Evolutionary conservation across 176 grass and related monocot genomes (phyloP).

Genomic region (Rhynchospora breviuscula): DNA sequence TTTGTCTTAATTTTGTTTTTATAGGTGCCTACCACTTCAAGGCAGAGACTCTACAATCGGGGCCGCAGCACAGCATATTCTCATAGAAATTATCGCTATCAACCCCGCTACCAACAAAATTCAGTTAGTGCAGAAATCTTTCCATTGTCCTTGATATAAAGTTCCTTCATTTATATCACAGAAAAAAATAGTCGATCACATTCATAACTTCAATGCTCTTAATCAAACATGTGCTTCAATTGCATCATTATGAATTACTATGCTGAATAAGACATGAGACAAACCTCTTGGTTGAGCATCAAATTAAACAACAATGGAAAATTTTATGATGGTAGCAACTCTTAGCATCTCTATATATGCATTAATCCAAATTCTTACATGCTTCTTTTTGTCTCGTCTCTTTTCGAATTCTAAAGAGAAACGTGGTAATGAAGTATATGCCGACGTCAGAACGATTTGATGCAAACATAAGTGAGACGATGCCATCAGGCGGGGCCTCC

Average conservation of each 20-base stretch:
- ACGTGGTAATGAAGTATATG: constrained; percentile 40
- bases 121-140: background rate
- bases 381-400: background rate
- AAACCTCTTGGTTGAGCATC: background rate
- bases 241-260: background rate
- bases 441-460: constrained; percentile 21
- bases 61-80: background rate
- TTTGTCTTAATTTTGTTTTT: background rate
- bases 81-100: background rate
- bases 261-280: background rate
- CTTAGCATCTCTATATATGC: background rate
- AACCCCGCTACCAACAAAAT: constrained; percentile 5
- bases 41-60: constrained; percentile 11
- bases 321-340: background rate
- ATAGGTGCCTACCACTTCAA: background rate
- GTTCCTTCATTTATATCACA: background rate
- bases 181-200: background rate
- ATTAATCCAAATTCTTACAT: background rate
- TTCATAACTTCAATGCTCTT: too few species aligned
- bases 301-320: background rate
- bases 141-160: background rate
- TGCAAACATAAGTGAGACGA: constrained; percentile 30
- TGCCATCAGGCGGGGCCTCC: constrained; percentile 37
- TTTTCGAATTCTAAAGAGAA: constrained; percentile 23
- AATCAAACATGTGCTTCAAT: background rate